A percentile compares a stretch with the other conserved stretches of the same genome.
phyloP scores from a whole-genome alignment of 176 grass and related monocot genomes.

The Tuctoria greenei region DNA sequence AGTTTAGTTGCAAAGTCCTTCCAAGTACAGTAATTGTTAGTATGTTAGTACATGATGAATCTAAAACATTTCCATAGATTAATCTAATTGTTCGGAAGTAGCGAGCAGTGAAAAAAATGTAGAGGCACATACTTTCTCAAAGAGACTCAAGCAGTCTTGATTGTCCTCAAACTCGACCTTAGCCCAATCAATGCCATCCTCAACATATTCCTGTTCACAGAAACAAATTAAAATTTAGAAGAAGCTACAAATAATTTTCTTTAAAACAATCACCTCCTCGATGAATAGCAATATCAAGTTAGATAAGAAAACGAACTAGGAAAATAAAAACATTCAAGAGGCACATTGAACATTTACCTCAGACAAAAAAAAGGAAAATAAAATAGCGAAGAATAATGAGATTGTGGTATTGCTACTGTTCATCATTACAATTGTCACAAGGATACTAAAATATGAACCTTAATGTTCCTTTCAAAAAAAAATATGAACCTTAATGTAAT shows the following conservation, averaged over 20 bases:
- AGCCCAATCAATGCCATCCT: slow-evolving; percentile 98
- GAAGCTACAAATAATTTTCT: neutral
- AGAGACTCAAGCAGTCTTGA: slow-evolving; percentile 82
- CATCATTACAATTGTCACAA: slow-evolving; percentile 4
- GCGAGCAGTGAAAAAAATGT: slow-evolving; percentile 2
- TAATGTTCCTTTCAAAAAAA: too few species aligned
- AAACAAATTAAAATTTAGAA: neutral
- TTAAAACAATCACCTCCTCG: neutral
- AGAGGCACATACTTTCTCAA: slow-evolving; percentile 73
- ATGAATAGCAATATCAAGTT: slow-evolving; percentile 1
- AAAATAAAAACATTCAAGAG: slow-evolving; percentile 18
- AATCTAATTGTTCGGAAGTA: neutral
- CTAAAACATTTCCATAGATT: neutral
- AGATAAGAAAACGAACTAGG: neutral
- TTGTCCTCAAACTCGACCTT: slow-evolving; percentile 99
- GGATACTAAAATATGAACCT: neutral
- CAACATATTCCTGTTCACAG: slow-evolving; percentile 75
- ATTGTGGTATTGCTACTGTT: neutral
- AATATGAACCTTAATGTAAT: neutral
- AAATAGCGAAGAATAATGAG: slow-evolving; percentile 1
- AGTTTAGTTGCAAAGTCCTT: neutral
- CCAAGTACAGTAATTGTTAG: neutral
- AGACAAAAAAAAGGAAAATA: neutral
- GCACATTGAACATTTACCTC: neutral
- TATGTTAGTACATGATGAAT: neutral